Evolutionary conservation across 2,329 filamentous ascomycete species (phyloP).

Genomic region (Colletotrichum neosansevieriae): DNA sequence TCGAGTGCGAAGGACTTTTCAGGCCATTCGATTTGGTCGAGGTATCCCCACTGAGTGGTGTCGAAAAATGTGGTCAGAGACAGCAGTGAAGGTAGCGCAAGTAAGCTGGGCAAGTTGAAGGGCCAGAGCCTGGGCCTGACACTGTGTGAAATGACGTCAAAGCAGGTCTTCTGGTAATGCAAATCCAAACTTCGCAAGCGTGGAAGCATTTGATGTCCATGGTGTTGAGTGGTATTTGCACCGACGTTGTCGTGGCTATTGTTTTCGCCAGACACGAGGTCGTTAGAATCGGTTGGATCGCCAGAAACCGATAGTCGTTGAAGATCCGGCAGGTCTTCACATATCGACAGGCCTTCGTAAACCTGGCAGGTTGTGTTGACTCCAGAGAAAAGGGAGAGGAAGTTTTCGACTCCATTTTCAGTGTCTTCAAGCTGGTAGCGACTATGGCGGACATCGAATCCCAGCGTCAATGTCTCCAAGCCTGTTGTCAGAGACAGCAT

Average conservation of each 20-base stretch:
- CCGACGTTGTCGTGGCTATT: background rate
- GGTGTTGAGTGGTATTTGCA: no score
- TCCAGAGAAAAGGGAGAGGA: background rate
- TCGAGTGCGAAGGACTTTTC: background rate
- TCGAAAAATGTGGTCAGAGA: constrained; percentile 2
- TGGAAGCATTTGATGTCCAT: background rate
- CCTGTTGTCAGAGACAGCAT: background rate
- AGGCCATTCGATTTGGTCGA: background rate
- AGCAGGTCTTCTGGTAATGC: background rate
- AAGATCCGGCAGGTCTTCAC: no score
- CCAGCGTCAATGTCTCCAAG: background rate
- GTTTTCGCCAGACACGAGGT: background rate
- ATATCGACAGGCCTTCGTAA: background rate
- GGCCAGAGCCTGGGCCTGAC: background rate
- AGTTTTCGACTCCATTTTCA: background rate
- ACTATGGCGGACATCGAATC: background rate
- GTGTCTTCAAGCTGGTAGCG: background rate
- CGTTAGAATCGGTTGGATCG: background rate
- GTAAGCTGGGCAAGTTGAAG: background rate
- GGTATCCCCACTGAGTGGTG: constrained; percentile 6
- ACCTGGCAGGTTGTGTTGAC: background rate
- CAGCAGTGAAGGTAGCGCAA: constrained; percentile 7
- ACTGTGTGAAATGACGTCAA: no score
- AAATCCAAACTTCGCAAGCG: background rate
- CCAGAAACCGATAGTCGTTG: background rate